Conservation (phyloP, 257 asterid species). For the Marsdenia floribunda region DNA sequence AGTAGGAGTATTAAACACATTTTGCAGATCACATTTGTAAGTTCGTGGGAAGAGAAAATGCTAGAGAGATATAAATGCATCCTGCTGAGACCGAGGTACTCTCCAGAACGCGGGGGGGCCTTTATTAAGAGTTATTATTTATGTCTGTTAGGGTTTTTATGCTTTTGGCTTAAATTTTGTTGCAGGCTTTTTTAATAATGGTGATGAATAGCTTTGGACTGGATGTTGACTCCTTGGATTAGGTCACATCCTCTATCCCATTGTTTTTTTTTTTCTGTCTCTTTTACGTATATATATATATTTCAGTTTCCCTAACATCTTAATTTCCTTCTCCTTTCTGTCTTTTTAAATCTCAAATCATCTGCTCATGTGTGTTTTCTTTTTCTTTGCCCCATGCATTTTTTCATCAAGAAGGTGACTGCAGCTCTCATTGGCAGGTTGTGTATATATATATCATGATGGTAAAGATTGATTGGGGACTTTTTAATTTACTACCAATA, state of each 20-base stretch:
- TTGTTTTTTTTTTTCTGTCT: neutral
- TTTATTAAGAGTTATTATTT: conserved; percentile 27
- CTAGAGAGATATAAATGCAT: conserved; percentile 36
- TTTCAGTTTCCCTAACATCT: neutral
- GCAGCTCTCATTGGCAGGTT: neutral
- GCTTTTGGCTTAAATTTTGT: conserved; percentile 38
- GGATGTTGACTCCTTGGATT: conserved; percentile 23
- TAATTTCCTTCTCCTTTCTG: neutral
- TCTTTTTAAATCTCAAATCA: neutral
- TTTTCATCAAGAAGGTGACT: too few relatives aligned
- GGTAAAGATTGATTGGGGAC: too few relatives aligned
- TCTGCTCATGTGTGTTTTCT: neutral
- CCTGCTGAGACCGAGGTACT: conserved; percentile 23
- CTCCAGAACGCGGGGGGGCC: conserved; percentile 14
- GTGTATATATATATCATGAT: too few relatives aligned
- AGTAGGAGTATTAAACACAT: neutral
- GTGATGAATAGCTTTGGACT: conserved; percentile 15
- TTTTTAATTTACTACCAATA: too few relatives aligned
- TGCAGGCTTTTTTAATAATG: conserved; percentile 50
- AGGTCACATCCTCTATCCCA: conserved; percentile 6
- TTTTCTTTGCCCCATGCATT: neutral
- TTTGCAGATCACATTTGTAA: conserved; percentile 25
- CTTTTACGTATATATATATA: neutral
- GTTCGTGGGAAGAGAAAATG: conserved; percentile 25
- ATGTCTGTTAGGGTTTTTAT: conserved; percentile 43